These are phyloP conservation scores for Gracilaria caudata DNA, from an alignment of 23 red algal genomes.

Conservation along the genomic window DNA sequence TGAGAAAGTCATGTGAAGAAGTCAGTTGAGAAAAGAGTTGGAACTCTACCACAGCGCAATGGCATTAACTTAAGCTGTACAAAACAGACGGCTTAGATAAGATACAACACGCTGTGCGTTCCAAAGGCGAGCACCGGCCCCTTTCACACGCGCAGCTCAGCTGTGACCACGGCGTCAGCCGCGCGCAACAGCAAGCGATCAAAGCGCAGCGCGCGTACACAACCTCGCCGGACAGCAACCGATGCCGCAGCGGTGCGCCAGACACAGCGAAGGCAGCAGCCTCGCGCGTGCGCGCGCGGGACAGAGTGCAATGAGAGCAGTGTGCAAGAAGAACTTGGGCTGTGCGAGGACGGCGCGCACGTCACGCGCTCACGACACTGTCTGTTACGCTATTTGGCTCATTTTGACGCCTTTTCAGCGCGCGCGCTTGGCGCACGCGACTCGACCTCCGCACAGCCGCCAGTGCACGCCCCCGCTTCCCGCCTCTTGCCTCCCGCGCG, in stretches of 20 bases:
- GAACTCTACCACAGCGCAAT: neutral
- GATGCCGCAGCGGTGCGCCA: neutral
- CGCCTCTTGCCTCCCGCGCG: neutral
- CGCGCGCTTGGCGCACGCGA: neutral
- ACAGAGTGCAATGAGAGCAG: too few species aligned
- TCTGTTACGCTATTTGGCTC: neutral
- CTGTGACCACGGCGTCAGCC: neutral
- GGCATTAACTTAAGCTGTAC: too few species aligned
- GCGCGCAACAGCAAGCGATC: neutral
- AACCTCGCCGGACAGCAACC: neutral
- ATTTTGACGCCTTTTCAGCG: neutral
- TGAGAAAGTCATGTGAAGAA: conserved; percentile 15
- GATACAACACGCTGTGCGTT: too few species aligned
- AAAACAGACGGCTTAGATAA: too few species aligned
- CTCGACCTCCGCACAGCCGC: neutral
- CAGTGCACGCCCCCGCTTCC: neutral
- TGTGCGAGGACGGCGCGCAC: neutral
- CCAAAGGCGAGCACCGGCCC: too few species aligned
- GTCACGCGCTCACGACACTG: neutral
- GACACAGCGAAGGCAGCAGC: neutral
- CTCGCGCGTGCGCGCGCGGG: neutral
- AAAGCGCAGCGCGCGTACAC: neutral
- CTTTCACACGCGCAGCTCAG: too few species aligned
- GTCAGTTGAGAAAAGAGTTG: neutral
- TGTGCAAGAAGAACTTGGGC: neutral